phyloP scores from a whole-genome alignment of 352 stramenopile species.

The Pythium guiyangense region DNA sequence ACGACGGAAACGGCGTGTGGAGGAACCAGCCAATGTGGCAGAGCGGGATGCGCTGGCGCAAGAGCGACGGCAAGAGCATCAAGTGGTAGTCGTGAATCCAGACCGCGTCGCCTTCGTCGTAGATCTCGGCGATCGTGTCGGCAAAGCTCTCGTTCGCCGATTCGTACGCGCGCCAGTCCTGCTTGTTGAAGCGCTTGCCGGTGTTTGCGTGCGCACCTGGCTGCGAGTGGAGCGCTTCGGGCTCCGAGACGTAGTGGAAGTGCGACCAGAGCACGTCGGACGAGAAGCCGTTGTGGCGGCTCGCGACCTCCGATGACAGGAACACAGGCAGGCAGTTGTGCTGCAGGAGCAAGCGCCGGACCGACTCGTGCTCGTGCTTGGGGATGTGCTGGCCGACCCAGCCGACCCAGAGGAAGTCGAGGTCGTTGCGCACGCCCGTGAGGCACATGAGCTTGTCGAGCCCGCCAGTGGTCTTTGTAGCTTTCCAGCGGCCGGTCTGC shows the following conservation, averaged over 20 bases:
- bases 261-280: slow-evolving; percentile 90
- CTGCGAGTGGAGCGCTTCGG: slow-evolving; percentile 43
- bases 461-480: slow-evolving; percentile 80
- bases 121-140: slow-evolving; percentile 80
- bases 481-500: slow-evolving; percentile 78
- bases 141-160: slow-evolving; percentile 85
- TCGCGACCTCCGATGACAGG: slow-evolving; percentile 75
- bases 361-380: slow-evolving; percentile 73
- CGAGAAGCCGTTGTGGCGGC: slow-evolving; percentile 84
- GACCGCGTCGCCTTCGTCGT: slow-evolving; percentile 85
- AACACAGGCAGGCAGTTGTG: slow-evolving; percentile 89
- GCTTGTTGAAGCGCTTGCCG: slow-evolving; percentile 82
- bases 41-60: slow-evolving; percentile 67
- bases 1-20: slow-evolving; percentile 86
- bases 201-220: slow-evolving; percentile 26
- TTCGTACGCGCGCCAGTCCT: slow-evolving; percentile 88
- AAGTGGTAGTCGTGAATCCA: slow-evolving; percentile 91
- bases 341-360: slow-evolving; percentile 68
- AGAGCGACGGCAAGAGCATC: slow-evolving; percentile 83
- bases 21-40: slow-evolving; percentile 87
- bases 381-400: slow-evolving; percentile 87
- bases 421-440: slow-evolving; percentile 54
- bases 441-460: slow-evolving; percentile 84
- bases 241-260: slow-evolving; percentile 88
- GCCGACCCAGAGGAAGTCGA: slow-evolving; percentile 86